Base-by-base conservation (phyloP, 2,329 filamentous ascomycete species). In the Colletotrichum kahawae region DNA sequence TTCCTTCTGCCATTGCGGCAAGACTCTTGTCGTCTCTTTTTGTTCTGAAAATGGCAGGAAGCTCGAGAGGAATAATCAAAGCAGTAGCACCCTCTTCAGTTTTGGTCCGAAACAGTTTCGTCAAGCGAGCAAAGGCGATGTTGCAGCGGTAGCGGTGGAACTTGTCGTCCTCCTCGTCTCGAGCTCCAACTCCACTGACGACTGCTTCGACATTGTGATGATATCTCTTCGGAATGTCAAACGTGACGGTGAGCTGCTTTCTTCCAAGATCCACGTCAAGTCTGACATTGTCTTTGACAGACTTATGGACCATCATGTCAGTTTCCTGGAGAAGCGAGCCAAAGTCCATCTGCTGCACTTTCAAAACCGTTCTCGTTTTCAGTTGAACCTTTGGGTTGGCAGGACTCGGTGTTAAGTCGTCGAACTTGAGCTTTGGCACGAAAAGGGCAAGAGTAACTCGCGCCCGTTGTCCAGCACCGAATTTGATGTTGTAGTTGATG, bases 251-350 rank as follows among this genome's bases (percentile, higher is more conserved):
- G 9, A 90, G 76, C 64, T 81, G 82, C 70, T 84, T 86, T 13
- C 76, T 78, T 18, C 75, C 74, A 2, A 90, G 79, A 69, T 89
- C 84, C 2, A 88, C 78, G 13, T 82, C 79, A 18, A 90, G 79
- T 5, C 78, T 78, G 43, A 86, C 79, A 2, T 81, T 73, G 18
- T 77, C 66, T 24, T 73, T 59, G 9, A 48, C 60, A 14, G 85
- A 88, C 67, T 88, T 89, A 87, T 94, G 90, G 10, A 87, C 82
- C 80, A 92, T 89, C 87, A 95, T 91, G 0, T 86, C 85, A 4
- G 83, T 84, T 6, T 90, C 87, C 1, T 87, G 83, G 2, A 88
- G 78, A 83, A 92, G 87, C 54, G 91, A 85, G 0, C 94, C 94
- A 78, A 95, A 93, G 21, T 91, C 88, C 2, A 95, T 79, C 0